These are phyloP conservation scores for Monosporascus sp. DNA, from an alignment of 2,329 filamentous ascomycete species.

Conservation along the genomic window DNA sequence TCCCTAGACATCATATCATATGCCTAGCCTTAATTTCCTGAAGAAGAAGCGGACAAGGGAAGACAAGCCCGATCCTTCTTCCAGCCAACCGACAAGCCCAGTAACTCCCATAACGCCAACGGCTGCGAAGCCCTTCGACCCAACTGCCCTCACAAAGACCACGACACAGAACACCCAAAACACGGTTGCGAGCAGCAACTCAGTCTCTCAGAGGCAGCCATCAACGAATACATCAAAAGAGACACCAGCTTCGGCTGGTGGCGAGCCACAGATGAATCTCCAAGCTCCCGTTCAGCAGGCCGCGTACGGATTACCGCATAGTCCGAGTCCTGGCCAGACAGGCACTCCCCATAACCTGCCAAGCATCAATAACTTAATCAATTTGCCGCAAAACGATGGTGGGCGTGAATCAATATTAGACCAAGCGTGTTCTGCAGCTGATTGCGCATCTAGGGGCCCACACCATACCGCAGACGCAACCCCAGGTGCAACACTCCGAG, in stretches of 20 bases:
- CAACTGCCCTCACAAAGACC: conserved; percentile 33
- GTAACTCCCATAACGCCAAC: conserved; percentile 56
- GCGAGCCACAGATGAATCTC: conserved; percentile 27
- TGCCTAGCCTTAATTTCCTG: conserved; percentile 94
- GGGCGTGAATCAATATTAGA: not conserved
- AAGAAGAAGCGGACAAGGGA: conserved; percentile 99
- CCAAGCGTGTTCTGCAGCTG: not conserved
- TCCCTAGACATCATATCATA: conserved; percentile 39
- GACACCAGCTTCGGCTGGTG: conserved; percentile 24
- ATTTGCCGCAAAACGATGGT: conserved; percentile 49
- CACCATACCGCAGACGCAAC: conserved; percentile 20
- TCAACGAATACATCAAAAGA: conserved; percentile 16
- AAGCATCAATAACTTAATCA: conserved; percentile 80
- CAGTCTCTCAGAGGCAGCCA: conserved; percentile 14
- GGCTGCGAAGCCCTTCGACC: conserved; percentile 46
- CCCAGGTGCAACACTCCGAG: conserved; percentile 27
- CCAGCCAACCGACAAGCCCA: conserved; percentile 60
- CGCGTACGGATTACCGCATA: conserved; percentile 40
- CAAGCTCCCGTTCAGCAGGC: conserved; percentile 24
- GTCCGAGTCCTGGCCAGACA: conserved; percentile 23
- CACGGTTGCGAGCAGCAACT: conserved; percentile 12
- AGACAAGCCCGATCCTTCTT: conserved; percentile 65
- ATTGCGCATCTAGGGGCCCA: conserved; percentile 18
- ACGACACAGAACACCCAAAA: conserved; percentile 20
- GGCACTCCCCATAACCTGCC: conserved; percentile 60